A percentile compares a stretch with the other conserved stretches of the same genome.
These are phyloP conservation scores for Panicum hallii DNA, from an alignment of 202 grass and related monocot species.

Conservation along the genomic window DNA sequence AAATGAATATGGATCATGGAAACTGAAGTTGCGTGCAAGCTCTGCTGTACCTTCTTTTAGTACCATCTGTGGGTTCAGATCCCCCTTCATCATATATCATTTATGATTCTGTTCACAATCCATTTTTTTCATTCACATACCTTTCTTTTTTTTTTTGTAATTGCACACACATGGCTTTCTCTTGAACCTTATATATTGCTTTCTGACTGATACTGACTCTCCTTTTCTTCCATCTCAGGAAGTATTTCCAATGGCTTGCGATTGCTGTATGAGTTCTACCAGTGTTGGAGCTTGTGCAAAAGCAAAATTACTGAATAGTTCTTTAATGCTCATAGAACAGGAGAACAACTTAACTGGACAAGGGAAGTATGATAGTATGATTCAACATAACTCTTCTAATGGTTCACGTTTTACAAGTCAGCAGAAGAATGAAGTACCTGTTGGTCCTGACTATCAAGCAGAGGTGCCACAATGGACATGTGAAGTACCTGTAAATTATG, in stretches of 20 bases:
- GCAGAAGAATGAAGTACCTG: constrained; percentile 52
- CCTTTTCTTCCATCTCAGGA: constrained; percentile 41
- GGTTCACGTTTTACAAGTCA: constrained; percentile 51
- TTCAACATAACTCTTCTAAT: constrained; percentile 32
- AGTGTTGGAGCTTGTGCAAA: neutral
- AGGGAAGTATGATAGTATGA: constrained; percentile 28
- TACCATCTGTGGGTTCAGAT: constrained; percentile 5
- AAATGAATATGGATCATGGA: neutral
- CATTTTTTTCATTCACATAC: neutral
- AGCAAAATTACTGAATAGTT: constrained; percentile 30
- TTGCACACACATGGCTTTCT: neutral
- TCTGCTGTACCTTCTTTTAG: neutral
- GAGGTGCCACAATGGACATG: constrained; percentile 64
- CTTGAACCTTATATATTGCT: constrained; percentile 9
- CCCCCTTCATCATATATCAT: neutral
- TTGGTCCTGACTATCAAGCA: constrained; percentile 59
- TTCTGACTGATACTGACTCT: constrained; percentile 13
- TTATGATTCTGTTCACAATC: neutral
- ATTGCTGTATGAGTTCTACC: constrained; percentile 36
- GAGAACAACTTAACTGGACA: constrained; percentile 24
- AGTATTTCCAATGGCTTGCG: constrained; percentile 38
- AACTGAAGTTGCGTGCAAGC: neutral
- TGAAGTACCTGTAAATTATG: constrained; percentile 43
- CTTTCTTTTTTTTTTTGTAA: neutral
- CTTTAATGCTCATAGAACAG: constrained; percentile 5